Evolutionary conservation across 108 stramenopile genomes (phyloP).

Genomic region (Discostella pseudostelligera): DNA sequence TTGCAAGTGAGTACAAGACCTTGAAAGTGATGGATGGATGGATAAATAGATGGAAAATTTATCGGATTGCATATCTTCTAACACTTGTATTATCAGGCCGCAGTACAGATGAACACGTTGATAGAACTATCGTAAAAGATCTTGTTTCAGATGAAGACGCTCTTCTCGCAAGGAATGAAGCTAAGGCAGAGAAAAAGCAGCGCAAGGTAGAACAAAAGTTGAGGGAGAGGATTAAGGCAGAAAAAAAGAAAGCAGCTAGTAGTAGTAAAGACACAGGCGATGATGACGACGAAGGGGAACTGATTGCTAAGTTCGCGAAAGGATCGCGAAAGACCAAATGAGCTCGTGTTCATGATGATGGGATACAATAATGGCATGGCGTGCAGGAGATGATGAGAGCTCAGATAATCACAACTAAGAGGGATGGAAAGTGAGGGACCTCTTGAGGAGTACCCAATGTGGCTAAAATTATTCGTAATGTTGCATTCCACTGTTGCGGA

Average conservation of each 20-base stretch:
- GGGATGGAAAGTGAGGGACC: background rate
- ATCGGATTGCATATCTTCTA: background rate
- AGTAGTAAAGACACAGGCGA: conserved; percentile 13
- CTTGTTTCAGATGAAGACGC: conserved; percentile 47
- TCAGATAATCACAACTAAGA: background rate
- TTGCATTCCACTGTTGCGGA: too few relatives aligned
- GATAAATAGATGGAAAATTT: background rate
- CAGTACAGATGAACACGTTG: conserved; percentile 46
- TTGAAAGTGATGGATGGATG: background rate
- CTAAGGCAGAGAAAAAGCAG: conserved; percentile 42
- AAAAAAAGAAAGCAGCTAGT: conserved; percentile 25
- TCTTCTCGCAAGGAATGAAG: conserved; percentile 32
- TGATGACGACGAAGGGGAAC: conserved; percentile 39
- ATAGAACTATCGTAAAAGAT: conserved; percentile 43
- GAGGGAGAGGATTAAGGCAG: conserved; percentile 43
- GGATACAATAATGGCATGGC: background rate
- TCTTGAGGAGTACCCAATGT: too few relatives aligned
- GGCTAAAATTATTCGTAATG: background rate
- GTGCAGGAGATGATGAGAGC: background rate
- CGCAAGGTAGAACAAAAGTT: conserved; percentile 43
- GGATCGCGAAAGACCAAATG: conserved; percentile 32
- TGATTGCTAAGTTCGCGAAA: conserved; percentile 36
- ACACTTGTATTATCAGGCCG: conserved; percentile 13
- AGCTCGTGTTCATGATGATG: background rate
- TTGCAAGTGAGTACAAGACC: conserved; percentile 25